Base-by-base conservation (phyloP, 2,329 filamentous ascomycete species). In the Trichoderma asperellum region DNA sequence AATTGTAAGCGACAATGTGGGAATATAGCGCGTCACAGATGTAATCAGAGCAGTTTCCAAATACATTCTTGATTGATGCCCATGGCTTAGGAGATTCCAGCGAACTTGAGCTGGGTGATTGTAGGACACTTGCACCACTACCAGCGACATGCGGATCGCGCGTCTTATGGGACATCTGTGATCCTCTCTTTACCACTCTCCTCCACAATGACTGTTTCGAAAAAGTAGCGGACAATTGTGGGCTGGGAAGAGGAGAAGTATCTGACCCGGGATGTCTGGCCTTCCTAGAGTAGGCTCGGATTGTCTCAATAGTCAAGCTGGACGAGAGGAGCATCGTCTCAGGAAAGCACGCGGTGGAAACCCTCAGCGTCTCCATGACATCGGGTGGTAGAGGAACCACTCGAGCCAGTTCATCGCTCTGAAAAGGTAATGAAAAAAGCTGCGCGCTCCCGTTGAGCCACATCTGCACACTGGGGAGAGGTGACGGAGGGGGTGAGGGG, bases 11-110 rank as follows among this genome's bases (percentile, higher is more conserved):
- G 4, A 89, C 77, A 10, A 89, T 79, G 73, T 89, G 86, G 0
- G 87, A 87, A 73, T 88, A 89, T 6, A 89, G 76, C 0, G 86
- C 85, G 63, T 89, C 86, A 73, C 86, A 88, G 6, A 88, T 82
- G 72, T 85, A 84, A 71, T 87, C 84, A 2, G 84, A 83, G 27
- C 83, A 86, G 2, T 77, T 73, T 0, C 84, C 82, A 74, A 89
- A 88, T 62, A 89, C 82, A 66, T 82, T 83, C 70, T 83, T 81
- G 68, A 89, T 79, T 0, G 82, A 74, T 4, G 74, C 73, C 84
- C 84, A 86, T 1, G 81, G 79, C 21, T 77, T 77, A 56, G 76
- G 73, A 3, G 73, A 49, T 14, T 74, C 73, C 7, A 70, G 24
- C 5, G 69, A 71, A 24, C 61, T 71, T 6, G 72, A 70, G 29